A percentile compares a stretch with the other conserved stretches of the same genome.
phyloP scores from a whole-genome alignment of 2,329 filamentous ascomycete genomes.

The Ceratocystis papillata region DNA sequence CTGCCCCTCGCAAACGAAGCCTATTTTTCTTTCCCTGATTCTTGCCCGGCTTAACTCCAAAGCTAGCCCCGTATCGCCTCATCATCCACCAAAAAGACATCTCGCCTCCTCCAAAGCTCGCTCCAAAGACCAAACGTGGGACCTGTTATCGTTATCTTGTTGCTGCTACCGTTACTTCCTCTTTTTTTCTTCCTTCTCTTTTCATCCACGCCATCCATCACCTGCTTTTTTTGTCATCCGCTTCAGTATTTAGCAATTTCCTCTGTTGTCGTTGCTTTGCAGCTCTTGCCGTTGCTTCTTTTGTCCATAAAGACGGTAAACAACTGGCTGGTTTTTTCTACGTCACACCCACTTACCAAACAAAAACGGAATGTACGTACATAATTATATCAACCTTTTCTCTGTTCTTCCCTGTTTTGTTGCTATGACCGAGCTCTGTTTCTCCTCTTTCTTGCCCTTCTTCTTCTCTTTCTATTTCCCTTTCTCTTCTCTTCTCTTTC shows the following conservation, averaged over 20 bases:
- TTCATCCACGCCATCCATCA: not conserved
- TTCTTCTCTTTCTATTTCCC: not conserved
- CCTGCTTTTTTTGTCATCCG: not conserved
- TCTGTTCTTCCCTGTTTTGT: not conserved
- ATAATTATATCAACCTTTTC: conserved; percentile 7
- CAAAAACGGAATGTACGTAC: conserved; percentile 3
- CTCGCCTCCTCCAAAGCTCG: not conserved
- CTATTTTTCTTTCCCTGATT: not conserved
- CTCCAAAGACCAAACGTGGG: not conserved
- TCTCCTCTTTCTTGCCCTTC: not conserved
- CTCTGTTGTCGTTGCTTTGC: not conserved
- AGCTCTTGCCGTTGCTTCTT: not conserved
- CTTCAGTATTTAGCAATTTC: not conserved
- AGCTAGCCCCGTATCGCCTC: conserved; percentile 2
- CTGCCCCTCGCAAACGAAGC: not conserved
- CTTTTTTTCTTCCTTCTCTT: not conserved
- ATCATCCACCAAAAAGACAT: not conserved
- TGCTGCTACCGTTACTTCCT: not conserved
- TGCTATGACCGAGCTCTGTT: not conserved
- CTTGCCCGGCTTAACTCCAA: not conserved
- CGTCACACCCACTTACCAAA: not conserved
- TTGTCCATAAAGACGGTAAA: not conserved
- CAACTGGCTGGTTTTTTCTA: not conserved
- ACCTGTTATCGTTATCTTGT: not conserved
- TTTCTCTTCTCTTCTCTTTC: not conserved